Base-by-base conservation (phyloP, 192 early-diverging fungal species). In the Entomortierella chlamydospora region DNA sequence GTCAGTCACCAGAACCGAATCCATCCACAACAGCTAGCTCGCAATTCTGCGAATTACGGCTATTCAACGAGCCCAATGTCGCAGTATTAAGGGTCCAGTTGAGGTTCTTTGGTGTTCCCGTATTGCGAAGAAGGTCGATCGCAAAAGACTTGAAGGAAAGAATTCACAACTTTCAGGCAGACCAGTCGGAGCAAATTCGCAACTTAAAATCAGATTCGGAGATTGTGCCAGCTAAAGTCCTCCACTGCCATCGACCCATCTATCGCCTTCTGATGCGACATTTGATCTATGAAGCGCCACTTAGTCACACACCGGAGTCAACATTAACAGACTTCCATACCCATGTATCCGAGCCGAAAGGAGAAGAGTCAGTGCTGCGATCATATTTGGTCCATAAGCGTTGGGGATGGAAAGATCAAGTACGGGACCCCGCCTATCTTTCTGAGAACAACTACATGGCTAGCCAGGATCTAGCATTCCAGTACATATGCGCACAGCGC, bases 331-430 rank as follows among this genome's bases (percentile, higher is more conserved):
- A 76, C 9, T 82, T 72, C 30, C 72, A 66, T 25, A 68, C 73
- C 5, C 72, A 82, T 43, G 68, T 64, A 2, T 61, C 60, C 4
- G 73, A 72, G 15, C 60, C 70, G 6, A 64, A 77, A 31, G 83
- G 83, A 28, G 45, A 72, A 45, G 81, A 84, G 29, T 87, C 64
- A 18, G 82, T 90, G 31, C 64, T 86, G 12, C 73, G 77, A 43
- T 87, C 85, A 29, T 90, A 90, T 55, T 50, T 90, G 29, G 61
- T 73, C 11, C 85, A 87, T 57, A 80, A 68, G 13, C 64, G 79
- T n/a, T 84, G 83, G 79, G 72, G 72, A 57, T 90, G 88, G 88
- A 73, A 86, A 57, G 65, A 82, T 15, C 80, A 84, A 49, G 74
- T 84, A 33, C 68, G 74, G 7, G 68, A 83, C 22, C 25, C 64